Conservation (phyloP, 2,329 filamentous ascomycete species). For the Verticillium klebahnii region DNA sequence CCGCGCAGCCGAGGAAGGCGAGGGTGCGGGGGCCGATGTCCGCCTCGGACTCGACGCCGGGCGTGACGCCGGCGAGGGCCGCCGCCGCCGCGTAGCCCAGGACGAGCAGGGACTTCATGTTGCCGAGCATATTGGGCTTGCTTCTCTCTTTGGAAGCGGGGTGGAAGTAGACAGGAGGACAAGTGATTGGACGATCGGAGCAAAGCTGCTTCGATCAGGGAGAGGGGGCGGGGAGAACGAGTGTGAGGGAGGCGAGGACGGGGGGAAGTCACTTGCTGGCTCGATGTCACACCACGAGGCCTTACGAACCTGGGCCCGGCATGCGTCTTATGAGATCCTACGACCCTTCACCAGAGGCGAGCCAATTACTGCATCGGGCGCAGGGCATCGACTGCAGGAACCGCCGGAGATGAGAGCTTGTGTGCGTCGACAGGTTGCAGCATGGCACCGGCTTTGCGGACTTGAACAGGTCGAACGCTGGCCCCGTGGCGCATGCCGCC, state of each 20-base stretch:
- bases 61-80: not conserved
- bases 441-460: not conserved
- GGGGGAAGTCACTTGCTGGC: not conserved
- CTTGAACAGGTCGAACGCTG: not conserved
- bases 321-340: not conserved
- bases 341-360: not conserved
- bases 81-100: not conserved
- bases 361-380: not conserved
- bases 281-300: not conserved
- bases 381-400: not conserved
- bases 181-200: not conserved
- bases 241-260: not conserved
- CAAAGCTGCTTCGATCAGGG: not conserved
- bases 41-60: not conserved
- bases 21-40: not conserved
- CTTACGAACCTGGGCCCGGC: not conserved
- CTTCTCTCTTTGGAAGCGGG: not conserved
- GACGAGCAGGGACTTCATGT: not conserved
- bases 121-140: not conserved
- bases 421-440: not conserved
- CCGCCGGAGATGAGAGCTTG: not conserved
- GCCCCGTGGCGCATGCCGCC: not conserved
- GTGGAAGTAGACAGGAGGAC: not conserved
- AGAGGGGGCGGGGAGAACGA: not conserved
- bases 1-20: constrained; percentile 1